Percentiles rank a stretch among this genome's conserved stretches.
These are phyloP conservation scores for Globisporangium sylvaticum DNA, from an alignment of 352 stramenopile species.

Conservation along the genomic window DNA sequence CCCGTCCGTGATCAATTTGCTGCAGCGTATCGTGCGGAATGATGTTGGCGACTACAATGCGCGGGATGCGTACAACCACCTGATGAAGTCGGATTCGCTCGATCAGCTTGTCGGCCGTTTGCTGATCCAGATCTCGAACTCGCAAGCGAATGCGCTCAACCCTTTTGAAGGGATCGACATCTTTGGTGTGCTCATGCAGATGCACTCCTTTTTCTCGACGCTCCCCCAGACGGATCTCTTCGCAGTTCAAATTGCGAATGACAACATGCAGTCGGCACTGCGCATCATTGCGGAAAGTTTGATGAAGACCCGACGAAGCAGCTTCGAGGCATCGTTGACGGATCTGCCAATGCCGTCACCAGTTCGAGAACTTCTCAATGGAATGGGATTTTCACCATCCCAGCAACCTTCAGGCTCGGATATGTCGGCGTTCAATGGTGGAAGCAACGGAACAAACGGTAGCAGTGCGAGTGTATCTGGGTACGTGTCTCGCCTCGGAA, in stretches of 20 bases:
- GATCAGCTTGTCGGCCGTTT: conserved; percentile 76
- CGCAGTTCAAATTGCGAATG: conserved; percentile 63
- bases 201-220: conserved; percentile 84
- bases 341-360: conserved; percentile 55
- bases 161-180: conserved; percentile 80
- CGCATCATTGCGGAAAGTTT: conserved; percentile 65
- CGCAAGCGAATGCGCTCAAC: conserved; percentile 52
- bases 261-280: conserved; percentile 71
- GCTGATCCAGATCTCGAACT: conserved; percentile 55
- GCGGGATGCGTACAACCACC: conserved; percentile 59
- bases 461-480: neutral
- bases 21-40: conserved; percentile 78
- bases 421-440: conserved; percentile 18
- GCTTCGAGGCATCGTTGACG: conserved; percentile 56
- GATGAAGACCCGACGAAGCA: conserved; percentile 39
- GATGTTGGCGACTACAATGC: conserved; percentile 79
- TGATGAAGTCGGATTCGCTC: conserved; percentile 73
- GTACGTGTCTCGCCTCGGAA: conserved; percentile 5
- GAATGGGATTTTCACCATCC: conserved; percentile 29
- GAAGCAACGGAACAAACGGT: conserved; percentile 9
- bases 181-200: conserved; percentile 81
- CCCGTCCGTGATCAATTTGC: conserved; percentile 69
- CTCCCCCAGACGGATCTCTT: conserved; percentile 61
- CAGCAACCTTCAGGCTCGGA: conserved; percentile 20
- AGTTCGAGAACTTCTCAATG: conserved; percentile 41